phyloP scores from a whole-genome alignment of 202 grass and related monocot genomes.

The Bolboschoenoplectus hybrid region DNA sequence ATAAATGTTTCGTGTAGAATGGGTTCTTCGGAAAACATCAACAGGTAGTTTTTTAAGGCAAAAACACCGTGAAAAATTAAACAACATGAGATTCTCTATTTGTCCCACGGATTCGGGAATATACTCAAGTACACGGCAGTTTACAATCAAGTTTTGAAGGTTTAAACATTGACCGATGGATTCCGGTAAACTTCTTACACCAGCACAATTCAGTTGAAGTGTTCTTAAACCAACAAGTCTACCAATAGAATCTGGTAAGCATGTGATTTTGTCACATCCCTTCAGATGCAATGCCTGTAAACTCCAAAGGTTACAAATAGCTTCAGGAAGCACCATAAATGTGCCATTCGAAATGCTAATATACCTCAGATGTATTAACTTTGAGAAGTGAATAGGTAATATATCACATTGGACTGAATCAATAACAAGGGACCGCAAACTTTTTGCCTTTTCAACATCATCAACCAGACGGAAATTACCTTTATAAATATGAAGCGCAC shows the following conservation, averaged over 20 bases:
- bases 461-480: not conserved
- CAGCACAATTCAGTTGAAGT: fast-evolving
- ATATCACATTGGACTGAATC: fast-evolving
- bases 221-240: slow-evolving; percentile 12
- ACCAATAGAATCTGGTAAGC: slow-evolving; percentile 40
- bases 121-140: not conserved
- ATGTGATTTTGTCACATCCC: fast-evolving
- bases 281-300: slow-evolving; percentile 38
- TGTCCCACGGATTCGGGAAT: not conserved
- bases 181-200: not conserved
- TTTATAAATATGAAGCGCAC: not conserved
- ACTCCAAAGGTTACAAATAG: slow-evolving; percentile 28
- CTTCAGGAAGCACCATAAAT: not conserved
- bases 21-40: not conserved
- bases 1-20: not conserved
- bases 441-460: not conserved
- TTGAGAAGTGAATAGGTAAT: not conserved
- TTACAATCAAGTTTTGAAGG: not conserved
- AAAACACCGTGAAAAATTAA: not conserved
- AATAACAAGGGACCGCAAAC: not conserved
- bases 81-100: not conserved
- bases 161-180: not conserved
- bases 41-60: not conserved
- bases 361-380: slow-evolving; percentile 33
- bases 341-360: fast-evolving